These are phyloP conservation scores for Komagataella phaffii DNA, from an alignment of 805 yeast genomes.

Conservation along the genomic window DNA sequence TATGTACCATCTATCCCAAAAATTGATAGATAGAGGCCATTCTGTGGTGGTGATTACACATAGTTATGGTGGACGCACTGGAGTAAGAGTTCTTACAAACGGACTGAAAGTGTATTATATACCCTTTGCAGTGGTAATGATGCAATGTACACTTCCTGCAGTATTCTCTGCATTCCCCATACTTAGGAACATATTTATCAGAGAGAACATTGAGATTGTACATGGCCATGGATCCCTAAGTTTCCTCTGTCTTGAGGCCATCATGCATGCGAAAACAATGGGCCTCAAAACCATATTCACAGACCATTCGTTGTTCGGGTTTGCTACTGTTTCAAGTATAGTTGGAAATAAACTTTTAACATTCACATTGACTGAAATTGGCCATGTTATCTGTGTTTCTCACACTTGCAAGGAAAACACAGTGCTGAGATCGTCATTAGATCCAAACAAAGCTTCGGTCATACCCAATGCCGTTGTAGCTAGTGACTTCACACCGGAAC, in stretches of 20 bases:
- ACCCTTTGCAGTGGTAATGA: conserved; percentile 67
- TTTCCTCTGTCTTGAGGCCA: conserved; percentile 77
- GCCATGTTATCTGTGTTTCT: conserved; percentile 92
- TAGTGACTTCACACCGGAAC: conserved; percentile 55
- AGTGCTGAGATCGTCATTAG: conserved; percentile 71
- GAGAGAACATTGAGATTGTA: conserved; percentile 79
- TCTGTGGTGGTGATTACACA: conserved; percentile 82
- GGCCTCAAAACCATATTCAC: conserved; percentile 87
- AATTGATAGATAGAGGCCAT: conserved; percentile 69
- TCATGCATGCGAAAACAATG: conserved; percentile 88
- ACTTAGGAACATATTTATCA: conserved; percentile 66
- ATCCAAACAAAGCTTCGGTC: conserved; percentile 70
- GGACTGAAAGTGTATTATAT: conserved; percentile 90
- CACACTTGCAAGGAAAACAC: conserved; percentile 96
- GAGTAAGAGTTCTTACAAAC: conserved; percentile 71
- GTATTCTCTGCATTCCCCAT: conserved; percentile 83
- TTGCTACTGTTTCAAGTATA: conserved; percentile 73
- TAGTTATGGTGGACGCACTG: conserved; percentile 70
- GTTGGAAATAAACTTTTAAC: conserved; percentile 77
- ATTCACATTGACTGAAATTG: conserved; percentile 75
- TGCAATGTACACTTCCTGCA: conserved; percentile 81
- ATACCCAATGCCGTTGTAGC: conserved; percentile 94
- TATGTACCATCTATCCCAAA: conserved; percentile 80
- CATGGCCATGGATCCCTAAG: conserved; percentile 94
- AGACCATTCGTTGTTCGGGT: conserved; percentile 92